A percentile compares a stretch with the other conserved stretches of the same genome.
phyloP scores from a whole-genome alignment of 169 alveolate species.

The Eimeria brunetti region DNA sequence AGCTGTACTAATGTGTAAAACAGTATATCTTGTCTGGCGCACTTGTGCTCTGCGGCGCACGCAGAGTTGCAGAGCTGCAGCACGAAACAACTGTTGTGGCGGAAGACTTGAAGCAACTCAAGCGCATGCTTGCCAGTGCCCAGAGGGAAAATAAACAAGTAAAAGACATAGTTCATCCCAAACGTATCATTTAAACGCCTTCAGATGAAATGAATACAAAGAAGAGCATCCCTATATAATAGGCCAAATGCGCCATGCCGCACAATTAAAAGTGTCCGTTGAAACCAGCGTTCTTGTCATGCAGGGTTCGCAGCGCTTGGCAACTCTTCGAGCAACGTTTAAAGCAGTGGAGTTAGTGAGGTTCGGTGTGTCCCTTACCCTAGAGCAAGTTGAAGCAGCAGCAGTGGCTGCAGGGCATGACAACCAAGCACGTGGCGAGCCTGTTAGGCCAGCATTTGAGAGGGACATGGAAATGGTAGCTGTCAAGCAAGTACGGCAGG shows the following conservation, averaged over 20 bases:
- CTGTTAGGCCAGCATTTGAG: constrained; percentile 49
- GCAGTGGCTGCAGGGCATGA: constrained; percentile 54
- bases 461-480: constrained; percentile 38
- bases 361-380: constrained; percentile 42
- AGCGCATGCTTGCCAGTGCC: background rate
- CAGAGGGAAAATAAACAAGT: constrained; percentile 54
- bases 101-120: constrained; percentile 56
- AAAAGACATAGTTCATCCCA: background rate
- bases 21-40: background rate
- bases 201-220: background rate
- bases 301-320: constrained; percentile 63
- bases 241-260: background rate
- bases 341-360: constrained; percentile 57
- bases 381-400: constrained; percentile 70
- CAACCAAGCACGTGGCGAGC: constrained; percentile 22
- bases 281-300: background rate
- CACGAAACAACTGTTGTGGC: constrained; percentile 34
- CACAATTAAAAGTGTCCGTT: background rate
- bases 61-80: constrained; percentile 61
- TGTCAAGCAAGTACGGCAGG: constrained; percentile 35
- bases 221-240: background rate
- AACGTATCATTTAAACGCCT: background rate
- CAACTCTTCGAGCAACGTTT: constrained; percentile 46
- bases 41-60: background rate
- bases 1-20: background rate